A percentile compares a stretch with the other conserved stretches of the same genome.
Evolutionary conservation across 2,329 filamentous ascomycete genomes (phyloP).

Genomic region (Apiospora aurea): DNA sequence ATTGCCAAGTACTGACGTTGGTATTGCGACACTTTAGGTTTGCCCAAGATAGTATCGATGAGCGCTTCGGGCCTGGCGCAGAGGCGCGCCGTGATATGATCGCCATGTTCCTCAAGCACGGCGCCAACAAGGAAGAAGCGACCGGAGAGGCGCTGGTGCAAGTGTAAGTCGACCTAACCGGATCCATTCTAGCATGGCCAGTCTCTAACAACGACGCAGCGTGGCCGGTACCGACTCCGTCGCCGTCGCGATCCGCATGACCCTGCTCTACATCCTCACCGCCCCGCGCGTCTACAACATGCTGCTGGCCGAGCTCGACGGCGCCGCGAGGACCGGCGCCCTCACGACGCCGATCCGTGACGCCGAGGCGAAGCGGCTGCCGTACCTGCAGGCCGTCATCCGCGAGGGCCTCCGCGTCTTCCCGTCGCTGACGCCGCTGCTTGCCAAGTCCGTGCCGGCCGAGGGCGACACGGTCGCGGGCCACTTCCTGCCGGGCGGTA

Average conservation of each 20-base stretch:
- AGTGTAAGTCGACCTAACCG: slow-evolving; percentile 24
- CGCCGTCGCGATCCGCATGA: slow-evolving; percentile 29
- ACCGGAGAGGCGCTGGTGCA: slow-evolving; percentile 30
- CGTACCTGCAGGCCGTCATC: slow-evolving; percentile 32
- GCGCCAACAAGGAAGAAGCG: slow-evolving; percentile 28
- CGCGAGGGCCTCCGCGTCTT: slow-evolving; percentile 29
- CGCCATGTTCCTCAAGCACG: slow-evolving; percentile 27
- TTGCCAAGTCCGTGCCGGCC: slow-evolving; percentile 30
- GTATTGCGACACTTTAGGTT: slow-evolving; percentile 18
- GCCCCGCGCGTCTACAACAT: slow-evolving; percentile 30
- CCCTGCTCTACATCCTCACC: slow-evolving; percentile 30
- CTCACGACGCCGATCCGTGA: slow-evolving; percentile 32
- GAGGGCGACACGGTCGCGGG: slow-evolving; percentile 29
- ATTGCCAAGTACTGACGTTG: not conserved
- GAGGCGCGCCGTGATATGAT: slow-evolving; percentile 30
- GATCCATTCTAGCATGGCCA: too few species aligned
- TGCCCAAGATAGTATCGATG: slow-evolving; percentile 29
- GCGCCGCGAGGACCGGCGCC: slow-evolving; percentile 27
- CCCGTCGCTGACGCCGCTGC: slow-evolving; percentile 26
- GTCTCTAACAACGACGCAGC: not conserved
- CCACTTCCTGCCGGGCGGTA: slow-evolving; percentile 27
- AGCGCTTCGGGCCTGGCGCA: slow-evolving; percentile 26
- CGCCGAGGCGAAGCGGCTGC: slow-evolving; percentile 29
- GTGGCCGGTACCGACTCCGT: slow-evolving; percentile 31
- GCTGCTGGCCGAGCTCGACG: slow-evolving; percentile 30